Evolutionary conservation across 805 yeast genomes (phyloP), one percentile per base, ranked within the genome.

Genomic region (Schwanniomyces yamadae): DNA sequence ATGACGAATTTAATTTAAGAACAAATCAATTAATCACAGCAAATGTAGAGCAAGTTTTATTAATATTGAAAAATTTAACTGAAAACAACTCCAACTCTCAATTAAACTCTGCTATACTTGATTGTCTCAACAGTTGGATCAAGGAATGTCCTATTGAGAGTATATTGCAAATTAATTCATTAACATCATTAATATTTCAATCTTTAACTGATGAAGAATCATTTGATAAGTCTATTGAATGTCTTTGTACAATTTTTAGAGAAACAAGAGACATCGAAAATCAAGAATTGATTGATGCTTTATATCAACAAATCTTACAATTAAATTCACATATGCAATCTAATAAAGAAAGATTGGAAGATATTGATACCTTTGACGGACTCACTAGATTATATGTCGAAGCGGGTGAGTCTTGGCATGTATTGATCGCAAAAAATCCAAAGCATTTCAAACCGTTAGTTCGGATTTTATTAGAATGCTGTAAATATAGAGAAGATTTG

Each of bases 371-470:
- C 24, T 74, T 84, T 51, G 82, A 81, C 38, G 79, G 84, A 10
- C 64, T 85, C 35, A 77, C 95, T 0, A 73, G 93, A 50, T 57
- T 93, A 28, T 86, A 84, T 56, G 85, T 89, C 5, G 95, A 89
- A 49, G 95, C 97, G 2, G 96, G 95, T 38, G 97, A 89, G 61
- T 76, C 95, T 1, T 93, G 99, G 99, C 93, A 88, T 59, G 84
- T 85, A 22, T 68, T 85, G 22, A 79, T 93, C 33, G 88, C 91
- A 5, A 78, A 78, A 48, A 66, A 74, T 35, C 93, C 97, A 0
- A 61, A 61, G 29, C 73, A 75, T 29, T 90, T 85, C 63, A 73
- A 76, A 44, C 84, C 84, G 1, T 63, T 93, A 50, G 90, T 90
- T 13, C 80, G 78, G 39, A 78, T 86, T 5, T 59, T 91, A 15